Evolutionary conservation across 2,329 filamentous ascomycete genomes (phyloP).

Genomic region (Escovopsis sp.): DNA sequence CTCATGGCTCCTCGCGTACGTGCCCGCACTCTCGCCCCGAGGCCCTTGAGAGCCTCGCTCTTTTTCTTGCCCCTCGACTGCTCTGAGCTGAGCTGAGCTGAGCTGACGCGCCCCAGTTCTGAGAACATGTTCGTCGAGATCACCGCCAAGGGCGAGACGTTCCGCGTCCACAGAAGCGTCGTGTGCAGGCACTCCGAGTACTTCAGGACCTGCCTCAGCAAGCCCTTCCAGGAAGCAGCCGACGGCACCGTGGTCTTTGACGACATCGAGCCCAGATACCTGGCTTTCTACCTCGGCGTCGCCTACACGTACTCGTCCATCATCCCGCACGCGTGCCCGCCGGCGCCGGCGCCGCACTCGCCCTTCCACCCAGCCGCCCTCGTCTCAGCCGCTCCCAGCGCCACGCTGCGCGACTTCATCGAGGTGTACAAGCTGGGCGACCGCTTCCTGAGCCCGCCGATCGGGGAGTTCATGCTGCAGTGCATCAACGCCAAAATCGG

Average conservation of each 20-base stretch:
- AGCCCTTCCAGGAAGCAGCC: constrained; percentile 14
- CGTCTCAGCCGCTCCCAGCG: constrained; percentile 5
- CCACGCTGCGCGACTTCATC: constrained; percentile 18
- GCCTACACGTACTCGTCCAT: constrained; percentile 21
- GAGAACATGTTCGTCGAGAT: constrained; percentile 18
- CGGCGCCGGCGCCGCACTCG: constrained; percentile 6
- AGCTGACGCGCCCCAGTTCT: constrained; percentile 8
- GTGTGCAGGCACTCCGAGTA: constrained; percentile 20
- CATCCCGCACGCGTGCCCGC: constrained; percentile 13
- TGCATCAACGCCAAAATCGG: constrained; percentile 17
- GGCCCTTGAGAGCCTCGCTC: not conserved
- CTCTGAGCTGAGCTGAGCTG: not conserved
- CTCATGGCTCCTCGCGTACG: constrained; percentile 21
- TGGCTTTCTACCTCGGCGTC: constrained; percentile 20
- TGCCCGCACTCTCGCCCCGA: not conserved
- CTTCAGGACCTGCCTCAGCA: constrained; percentile 15
- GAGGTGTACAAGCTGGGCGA: constrained; percentile 24
- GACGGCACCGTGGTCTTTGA: constrained; percentile 16
- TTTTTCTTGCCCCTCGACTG: not conserved
- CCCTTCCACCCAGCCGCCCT: no score
- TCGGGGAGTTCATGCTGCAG: constrained; percentile 15
- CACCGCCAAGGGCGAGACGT: constrained; percentile 14
- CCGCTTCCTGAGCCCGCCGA: constrained; percentile 17
- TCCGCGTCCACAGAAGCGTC: constrained; percentile 16
- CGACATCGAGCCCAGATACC: constrained; percentile 19